Percentiles rank a stretch among this genome's conserved stretches.
Conservation (phyloP, 371 early-diverging fungal species). For the Mucor velutinosus region DNA sequence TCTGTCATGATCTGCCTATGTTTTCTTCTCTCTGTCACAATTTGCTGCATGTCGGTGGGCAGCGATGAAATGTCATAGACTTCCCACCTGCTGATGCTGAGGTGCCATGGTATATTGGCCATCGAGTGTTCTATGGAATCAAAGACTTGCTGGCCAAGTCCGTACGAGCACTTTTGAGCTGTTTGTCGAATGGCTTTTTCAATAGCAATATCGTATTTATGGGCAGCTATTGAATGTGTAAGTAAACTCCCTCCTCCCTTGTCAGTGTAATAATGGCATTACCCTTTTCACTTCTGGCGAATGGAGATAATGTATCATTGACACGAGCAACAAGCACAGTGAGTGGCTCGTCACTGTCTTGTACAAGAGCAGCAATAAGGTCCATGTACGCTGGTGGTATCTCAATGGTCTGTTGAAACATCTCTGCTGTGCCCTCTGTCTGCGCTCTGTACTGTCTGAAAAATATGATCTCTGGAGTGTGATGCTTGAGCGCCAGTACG, state of each 20-base stretch:
- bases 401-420: conserved; percentile 10
- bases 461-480: conserved; percentile 25
- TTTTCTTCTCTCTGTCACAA: conserved; percentile 26
- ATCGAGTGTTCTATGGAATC: conserved; percentile 17
- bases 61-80: conserved; percentile 44
- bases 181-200: conserved; percentile 26
- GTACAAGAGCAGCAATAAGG: conserved; percentile 35
- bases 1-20: conserved; percentile 27
- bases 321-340: conserved; percentile 28
- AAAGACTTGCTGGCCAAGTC: conserved; percentile 20
- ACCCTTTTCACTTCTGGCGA: conserved; percentile 39
- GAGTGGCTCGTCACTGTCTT: conserved; percentile 48
- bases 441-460: conserved; percentile 33
- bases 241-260: not conserved
- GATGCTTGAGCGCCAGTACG: not conserved
- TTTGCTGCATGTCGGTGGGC: conserved; percentile 35
- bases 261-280: not conserved
- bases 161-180: conserved; percentile 34
- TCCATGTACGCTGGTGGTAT: conserved; percentile 28
- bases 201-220: conserved; percentile 30
- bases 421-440: conserved; percentile 14
- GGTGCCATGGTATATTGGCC: conserved; percentile 33
- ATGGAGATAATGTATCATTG: conserved; percentile 44
- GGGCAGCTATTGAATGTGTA: conserved; percentile 16
- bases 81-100: conserved; percentile 62